A percentile compares a stretch with the other conserved stretches of the same genome.
Evolutionary conservation across 495 filamentous ascomycete species (phyloP).

Genomic region (Aspergillus sclerotioniger): DNA sequence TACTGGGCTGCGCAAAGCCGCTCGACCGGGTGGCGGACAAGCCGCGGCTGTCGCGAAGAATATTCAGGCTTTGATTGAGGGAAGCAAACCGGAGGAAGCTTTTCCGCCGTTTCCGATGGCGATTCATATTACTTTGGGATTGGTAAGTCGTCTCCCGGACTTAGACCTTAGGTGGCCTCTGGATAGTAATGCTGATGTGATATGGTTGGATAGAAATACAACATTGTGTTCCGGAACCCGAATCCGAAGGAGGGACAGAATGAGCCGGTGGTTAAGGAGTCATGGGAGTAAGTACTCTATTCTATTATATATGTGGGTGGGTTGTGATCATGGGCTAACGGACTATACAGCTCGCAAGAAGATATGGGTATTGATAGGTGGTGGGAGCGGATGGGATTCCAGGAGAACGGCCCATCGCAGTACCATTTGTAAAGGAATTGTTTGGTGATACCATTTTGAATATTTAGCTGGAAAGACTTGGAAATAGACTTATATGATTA

Average conservation of each 20-base stretch:
- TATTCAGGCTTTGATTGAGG: constrained; percentile 48
- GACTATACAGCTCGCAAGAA: constrained; percentile 35
- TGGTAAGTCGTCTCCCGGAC: too few species aligned
- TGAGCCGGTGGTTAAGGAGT: constrained; percentile 42
- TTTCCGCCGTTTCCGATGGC: constrained; percentile 36
- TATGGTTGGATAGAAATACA: constrained; percentile 36
- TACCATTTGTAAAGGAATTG: constrained; percentile 31
- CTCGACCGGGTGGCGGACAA: constrained; percentile 51
- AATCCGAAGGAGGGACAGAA: constrained; percentile 41
- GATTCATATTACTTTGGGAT: constrained; percentile 52
- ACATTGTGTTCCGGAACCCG: constrained; percentile 51
- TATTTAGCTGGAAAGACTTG: not conserved
- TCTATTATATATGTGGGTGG: not conserved
- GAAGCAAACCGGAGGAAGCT: constrained; percentile 25
- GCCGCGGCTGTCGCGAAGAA: constrained; percentile 53
- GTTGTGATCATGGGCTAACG: constrained; percentile 17
- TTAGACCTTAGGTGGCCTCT: too few species aligned
- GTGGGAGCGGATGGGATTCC: constrained; percentile 42
- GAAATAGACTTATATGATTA: not conserved
- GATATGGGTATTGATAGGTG: constrained; percentile 52
- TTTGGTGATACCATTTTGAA: not conserved
- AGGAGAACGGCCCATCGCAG: constrained; percentile 27
- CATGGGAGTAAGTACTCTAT: constrained; percentile 41
- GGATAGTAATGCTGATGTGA: not conserved
- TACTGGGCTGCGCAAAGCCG: constrained; percentile 55